Evolutionary conservation across 768 basidiomycete species (phyloP).

Genomic region (Mycena indigotica): DNA sequence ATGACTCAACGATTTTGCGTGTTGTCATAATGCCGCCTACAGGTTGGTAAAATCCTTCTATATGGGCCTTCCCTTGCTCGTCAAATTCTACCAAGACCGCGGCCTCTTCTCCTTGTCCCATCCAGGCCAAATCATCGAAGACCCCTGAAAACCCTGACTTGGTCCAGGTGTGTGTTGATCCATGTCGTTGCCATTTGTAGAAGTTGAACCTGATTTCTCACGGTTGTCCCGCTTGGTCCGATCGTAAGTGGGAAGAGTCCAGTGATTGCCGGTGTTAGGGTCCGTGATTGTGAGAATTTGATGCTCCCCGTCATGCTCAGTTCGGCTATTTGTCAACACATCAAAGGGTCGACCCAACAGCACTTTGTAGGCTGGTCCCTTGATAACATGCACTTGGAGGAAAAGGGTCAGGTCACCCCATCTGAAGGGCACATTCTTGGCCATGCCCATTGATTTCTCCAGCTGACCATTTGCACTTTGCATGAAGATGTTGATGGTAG

Average conservation of each 20-base stretch:
- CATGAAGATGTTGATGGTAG: conserved; percentile 27
- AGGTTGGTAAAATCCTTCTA: conserved; percentile 5
- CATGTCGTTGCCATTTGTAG: conserved; percentile 8
- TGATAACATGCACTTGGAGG: conserved; percentile 33
- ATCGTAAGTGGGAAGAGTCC: conserved; percentile 13
- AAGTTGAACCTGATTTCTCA: background rate
- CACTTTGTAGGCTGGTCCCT: conserved; percentile 28
- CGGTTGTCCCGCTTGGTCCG: background rate
- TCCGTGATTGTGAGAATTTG: conserved; percentile 28
- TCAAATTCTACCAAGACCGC: conserved; percentile 11
- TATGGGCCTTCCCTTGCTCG: conserved; percentile 2
- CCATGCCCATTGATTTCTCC: conserved; percentile 28
- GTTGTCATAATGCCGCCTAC: conserved; percentile 10
- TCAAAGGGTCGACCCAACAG: conserved; percentile 35
- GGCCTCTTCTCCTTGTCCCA: conserved; percentile 12
- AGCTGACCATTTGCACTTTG: conserved; percentile 29
- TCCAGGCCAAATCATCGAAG: conserved; percentile 10
- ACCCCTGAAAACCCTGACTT: conserved; percentile 3
- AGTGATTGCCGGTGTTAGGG: conserved; percentile 24
- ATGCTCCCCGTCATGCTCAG: conserved; percentile 20
- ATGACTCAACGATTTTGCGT: conserved; percentile 5
- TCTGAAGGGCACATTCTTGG: conserved; percentile 28
- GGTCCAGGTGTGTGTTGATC: too few relatives aligned
- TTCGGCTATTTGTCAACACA: conserved; percentile 25
- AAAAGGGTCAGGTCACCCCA: conserved; percentile 26